These are phyloP conservation scores for Xylogone sp. DNA, from an alignment of 2,329 filamentous ascomycete genomes.

Conservation along the genomic window DNA sequence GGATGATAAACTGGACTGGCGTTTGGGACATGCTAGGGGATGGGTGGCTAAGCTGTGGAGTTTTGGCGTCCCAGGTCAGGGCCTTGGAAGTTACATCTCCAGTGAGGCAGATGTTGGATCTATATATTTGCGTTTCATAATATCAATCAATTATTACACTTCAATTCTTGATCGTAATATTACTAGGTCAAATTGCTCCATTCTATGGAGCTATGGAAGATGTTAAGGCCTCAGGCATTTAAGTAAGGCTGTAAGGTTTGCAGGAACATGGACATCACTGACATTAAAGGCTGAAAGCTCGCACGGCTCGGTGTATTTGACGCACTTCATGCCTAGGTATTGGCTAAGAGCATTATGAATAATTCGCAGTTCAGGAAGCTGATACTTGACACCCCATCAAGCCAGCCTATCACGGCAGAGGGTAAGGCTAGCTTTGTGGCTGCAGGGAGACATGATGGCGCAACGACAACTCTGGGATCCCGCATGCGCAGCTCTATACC, in stretches of 20 bases:
- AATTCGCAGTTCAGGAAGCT: slow-evolving; percentile 91
- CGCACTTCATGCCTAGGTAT: too few relatives aligned
- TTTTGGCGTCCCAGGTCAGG: background rate
- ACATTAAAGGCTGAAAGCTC: background rate
- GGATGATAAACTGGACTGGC: background rate
- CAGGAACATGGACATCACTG: background rate
- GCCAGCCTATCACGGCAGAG: slow-evolving; percentile 24
- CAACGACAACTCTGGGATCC: slow-evolving; percentile 64
- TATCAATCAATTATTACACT: background rate
- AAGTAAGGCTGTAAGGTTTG: background rate
- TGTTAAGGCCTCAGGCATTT: background rate
- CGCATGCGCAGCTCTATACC: slow-evolving; percentile 77
- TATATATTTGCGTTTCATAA: background rate
- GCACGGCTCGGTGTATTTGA: too few relatives aligned
- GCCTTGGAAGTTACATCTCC: background rate
- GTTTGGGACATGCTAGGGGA: background rate
- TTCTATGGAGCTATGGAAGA: too few relatives aligned
- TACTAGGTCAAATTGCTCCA: too few relatives aligned
- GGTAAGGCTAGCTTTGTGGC: slow-evolving; percentile 27
- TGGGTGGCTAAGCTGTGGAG: background rate
- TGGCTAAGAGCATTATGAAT: slow-evolving; percentile 60
- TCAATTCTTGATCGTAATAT: too few relatives aligned
- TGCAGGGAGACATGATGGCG: slow-evolving; percentile 40
- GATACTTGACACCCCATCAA: slow-evolving; percentile 51
- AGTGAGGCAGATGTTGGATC: background rate